phyloP scores from a whole-genome alignment of 192 early-diverging fungal genomes.

The Coemansia sp. region DNA sequence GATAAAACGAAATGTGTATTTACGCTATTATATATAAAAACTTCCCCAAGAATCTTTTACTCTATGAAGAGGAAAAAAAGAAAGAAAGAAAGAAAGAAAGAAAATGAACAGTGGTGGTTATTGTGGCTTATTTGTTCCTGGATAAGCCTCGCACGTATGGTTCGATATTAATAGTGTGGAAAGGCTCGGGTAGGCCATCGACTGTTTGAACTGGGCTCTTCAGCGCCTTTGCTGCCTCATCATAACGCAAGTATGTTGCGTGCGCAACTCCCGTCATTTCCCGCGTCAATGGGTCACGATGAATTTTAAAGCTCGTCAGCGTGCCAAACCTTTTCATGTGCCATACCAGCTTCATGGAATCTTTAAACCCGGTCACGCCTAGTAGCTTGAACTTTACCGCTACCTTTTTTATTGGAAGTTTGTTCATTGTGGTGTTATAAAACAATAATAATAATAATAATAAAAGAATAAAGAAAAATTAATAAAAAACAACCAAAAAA shows the following conservation, averaged over 20 bases:
- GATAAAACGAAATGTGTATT: neutral
- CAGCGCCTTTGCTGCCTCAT: conserved; percentile 23
- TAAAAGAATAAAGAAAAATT: neutral
- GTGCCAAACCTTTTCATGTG: conserved; percentile 45
- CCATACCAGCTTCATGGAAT: conserved; percentile 27
- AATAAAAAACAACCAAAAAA: neutral
- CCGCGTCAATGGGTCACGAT: conserved; percentile 33
- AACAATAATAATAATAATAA: neutral
- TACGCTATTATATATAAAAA: neutral
- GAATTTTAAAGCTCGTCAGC: conserved; percentile 32
- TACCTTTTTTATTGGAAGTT: neutral
- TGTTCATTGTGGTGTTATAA: neutral
- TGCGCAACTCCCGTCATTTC: conserved; percentile 40
- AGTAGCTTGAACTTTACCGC: conserved; percentile 33
- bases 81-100: neutral
- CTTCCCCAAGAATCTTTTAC: too few species aligned
- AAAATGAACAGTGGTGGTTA: neutral
- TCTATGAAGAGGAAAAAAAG: neutral
- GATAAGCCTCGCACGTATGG: neutral
- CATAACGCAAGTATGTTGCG: conserved; percentile 28
- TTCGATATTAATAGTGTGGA: conserved; percentile 25
- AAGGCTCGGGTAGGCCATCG: conserved; percentile 17
- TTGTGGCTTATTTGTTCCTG: neutral
- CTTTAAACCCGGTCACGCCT: conserved; percentile 17
- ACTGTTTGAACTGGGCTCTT: conserved; percentile 16